These are phyloP conservation scores for Solanum pinnatisectum DNA, from an alignment of 257 asterid genomes.

Conservation along the genomic window DNA sequence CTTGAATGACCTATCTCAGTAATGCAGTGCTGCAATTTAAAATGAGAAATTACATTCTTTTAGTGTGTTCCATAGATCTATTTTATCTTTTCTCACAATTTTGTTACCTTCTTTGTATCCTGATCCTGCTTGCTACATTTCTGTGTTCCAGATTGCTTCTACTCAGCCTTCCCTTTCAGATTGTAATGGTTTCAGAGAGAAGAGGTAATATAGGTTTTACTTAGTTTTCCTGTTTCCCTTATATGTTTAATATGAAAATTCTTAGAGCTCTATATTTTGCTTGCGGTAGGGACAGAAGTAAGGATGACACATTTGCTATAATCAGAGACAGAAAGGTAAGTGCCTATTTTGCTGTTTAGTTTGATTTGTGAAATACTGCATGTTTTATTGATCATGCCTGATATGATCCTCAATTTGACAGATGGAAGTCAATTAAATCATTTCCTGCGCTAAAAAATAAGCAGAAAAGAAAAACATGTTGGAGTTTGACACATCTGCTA, in stretches of 20 bases:
- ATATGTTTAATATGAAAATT: not conserved
- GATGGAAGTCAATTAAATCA: not conserved
- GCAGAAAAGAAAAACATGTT: not conserved
- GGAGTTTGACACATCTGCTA: not conserved
- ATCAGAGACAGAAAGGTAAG: slow-evolving; percentile 76
- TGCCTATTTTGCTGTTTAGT: not conserved
- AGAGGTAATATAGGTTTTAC: slow-evolving; percentile 29
- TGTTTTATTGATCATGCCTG: not conserved
- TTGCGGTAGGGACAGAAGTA: slow-evolving; percentile 40
- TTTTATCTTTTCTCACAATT: not conserved
- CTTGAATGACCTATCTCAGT: not conserved
- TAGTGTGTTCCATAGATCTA: not conserved
- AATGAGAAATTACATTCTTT: not conserved
- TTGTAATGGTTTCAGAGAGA: slow-evolving; percentile 47
- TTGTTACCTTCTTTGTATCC: not conserved
- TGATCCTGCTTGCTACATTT: not conserved
- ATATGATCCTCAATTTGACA: not conserved
- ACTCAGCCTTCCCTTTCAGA: slow-evolving; percentile 34
- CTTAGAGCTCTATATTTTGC: slow-evolving; percentile 5
- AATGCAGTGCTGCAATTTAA: not conserved
- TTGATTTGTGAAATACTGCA: not conserved
- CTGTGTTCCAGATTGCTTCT: slow-evolving; percentile 27
- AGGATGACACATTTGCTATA: slow-evolving; percentile 38
- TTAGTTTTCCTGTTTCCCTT: not conserved
- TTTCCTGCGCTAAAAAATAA: not conserved